These are phyloP conservation scores for Alternaria metachromatica DNA, from an alignment of 2,329 filamentous ascomycete genomes.

Conservation along the genomic window DNA sequence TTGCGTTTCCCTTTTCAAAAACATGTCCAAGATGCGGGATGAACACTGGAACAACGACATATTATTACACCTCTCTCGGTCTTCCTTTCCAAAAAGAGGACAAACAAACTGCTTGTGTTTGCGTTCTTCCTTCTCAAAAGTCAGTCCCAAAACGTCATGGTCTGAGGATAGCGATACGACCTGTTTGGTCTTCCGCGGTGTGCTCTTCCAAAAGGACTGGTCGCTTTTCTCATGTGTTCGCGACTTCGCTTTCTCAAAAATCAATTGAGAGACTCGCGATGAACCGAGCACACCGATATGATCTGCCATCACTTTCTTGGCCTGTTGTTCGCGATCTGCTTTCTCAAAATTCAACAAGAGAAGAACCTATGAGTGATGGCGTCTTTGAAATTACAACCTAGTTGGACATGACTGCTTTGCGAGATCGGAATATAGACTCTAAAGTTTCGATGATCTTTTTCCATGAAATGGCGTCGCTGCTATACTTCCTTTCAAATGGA, in stretches of 20 bases:
- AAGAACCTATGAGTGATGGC: no score
- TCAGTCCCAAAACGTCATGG: fast-evolving
- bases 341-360: not conserved
- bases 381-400: no score
- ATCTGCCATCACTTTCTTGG: not conserved
- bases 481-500: not conserved
- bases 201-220: not conserved
- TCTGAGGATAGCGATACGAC: not conserved
- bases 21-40: no score
- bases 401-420: no score
- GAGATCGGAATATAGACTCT: no score
- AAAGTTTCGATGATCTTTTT: no score
- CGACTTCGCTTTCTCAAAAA: no score
- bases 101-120: not conserved
- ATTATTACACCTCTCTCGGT: no score
- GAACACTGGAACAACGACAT: no score
- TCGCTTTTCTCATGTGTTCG: not conserved
- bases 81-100: no score
- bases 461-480: not conserved
- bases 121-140: not conserved
- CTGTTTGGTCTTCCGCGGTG: not conserved
- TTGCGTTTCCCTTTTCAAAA: no score
- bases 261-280: no score
- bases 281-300: not conserved
- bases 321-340: not conserved